Evolutionary conservation across 73 alveolate genomes (phyloP), one percentile per base, ranked within the genome.

Genomic region (Durusdinium trenchii): DNA sequence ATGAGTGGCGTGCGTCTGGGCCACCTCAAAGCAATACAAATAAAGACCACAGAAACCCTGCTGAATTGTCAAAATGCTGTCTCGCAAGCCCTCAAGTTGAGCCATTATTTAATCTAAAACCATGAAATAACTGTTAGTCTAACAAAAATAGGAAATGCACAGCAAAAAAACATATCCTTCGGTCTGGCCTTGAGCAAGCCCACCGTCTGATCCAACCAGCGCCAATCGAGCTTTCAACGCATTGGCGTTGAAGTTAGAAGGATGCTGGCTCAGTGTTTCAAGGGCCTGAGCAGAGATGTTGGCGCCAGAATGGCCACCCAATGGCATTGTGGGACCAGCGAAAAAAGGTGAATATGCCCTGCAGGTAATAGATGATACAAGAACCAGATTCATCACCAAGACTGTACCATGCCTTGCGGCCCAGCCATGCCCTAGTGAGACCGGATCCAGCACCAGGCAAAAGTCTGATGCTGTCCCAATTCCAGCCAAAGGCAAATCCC

Each of bases 381-480:
- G 16, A 43, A 40, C 35, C 47, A 81, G 9, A 47, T 81, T 81
- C 71, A 81, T 81, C 71, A 81, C 36, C 92, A 81, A 23, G 35
- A 81, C 92, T 35, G 92, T 81, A 54, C 60, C 92, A 30, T 81
- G 92, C 7, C 92, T 51, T 23, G 92, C 69, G 4, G 92, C 60
- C 47, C 54, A 81, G 30, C 92, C 92, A 9, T 51, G 54, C 3
- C 92, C 92, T 26, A 81, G 69, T 10, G 71, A 45, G 30, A 81
- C 92, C 32, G 92, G 92, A 28, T 81, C 92, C 5, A 81, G 42
- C 36, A 45, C 69, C 26, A 81, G 10, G 9, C 71, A 67, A 36
- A 81, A 32, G 36, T 81, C 92, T 3, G 92, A 81, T 47, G 92
- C 38, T 9, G 36, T 18, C 47, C 92, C 92, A 46, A 54, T 81